Evolutionary conservation across 75 land plant species (phyloP).

Genomic region (Pinus albicaulis): DNA sequence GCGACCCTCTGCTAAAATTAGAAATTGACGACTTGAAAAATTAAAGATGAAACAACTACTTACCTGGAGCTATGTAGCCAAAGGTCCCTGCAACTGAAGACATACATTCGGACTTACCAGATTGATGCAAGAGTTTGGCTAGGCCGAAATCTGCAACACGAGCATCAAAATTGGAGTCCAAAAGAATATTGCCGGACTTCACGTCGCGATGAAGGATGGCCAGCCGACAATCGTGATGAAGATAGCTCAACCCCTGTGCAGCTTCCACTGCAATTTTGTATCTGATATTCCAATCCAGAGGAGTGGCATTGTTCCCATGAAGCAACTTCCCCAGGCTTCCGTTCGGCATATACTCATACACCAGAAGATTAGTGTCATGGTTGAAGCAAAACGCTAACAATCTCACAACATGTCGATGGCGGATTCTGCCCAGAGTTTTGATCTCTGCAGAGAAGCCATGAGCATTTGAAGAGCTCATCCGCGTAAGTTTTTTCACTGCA

Average conservation of each 20-base stretch:
- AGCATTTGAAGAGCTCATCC: slow-evolving; percentile 28
- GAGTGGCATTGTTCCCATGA: slow-evolving; percentile 40
- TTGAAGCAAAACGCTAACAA: slow-evolving; percentile 64
- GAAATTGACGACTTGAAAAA: no score
- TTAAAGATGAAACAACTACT: neutral
- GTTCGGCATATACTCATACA: slow-evolving; percentile 73
- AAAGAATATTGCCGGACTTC: slow-evolving; percentile 67
- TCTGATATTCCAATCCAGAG: slow-evolving; percentile 50
- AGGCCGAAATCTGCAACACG: slow-evolving; percentile 79
- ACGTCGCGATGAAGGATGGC: slow-evolving; percentile 72
- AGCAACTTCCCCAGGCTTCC: slow-evolving; percentile 43
- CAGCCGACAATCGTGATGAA: slow-evolving; percentile 79
- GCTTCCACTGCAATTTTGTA: slow-evolving; percentile 72
- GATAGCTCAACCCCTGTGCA: slow-evolving; percentile 61
- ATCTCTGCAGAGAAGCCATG: slow-evolving; percentile 74
- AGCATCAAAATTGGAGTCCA: slow-evolving; percentile 57
- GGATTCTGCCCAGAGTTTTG: slow-evolving; percentile 60
- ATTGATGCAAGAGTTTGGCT: slow-evolving; percentile 65
- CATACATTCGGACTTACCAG: slow-evolving; percentile 63
- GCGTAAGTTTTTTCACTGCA: slow-evolving; percentile 78
- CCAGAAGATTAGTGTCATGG: slow-evolving; percentile 52
- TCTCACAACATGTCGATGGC: slow-evolving; percentile 71
- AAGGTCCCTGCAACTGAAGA: slow-evolving; percentile 76
- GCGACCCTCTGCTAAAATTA: no score
- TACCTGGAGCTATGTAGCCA: slow-evolving; percentile 89